These are phyloP conservation scores for Camellia oleifera DNA, from an alignment of 179 eudicot genomes.

Conservation along the genomic window DNA sequence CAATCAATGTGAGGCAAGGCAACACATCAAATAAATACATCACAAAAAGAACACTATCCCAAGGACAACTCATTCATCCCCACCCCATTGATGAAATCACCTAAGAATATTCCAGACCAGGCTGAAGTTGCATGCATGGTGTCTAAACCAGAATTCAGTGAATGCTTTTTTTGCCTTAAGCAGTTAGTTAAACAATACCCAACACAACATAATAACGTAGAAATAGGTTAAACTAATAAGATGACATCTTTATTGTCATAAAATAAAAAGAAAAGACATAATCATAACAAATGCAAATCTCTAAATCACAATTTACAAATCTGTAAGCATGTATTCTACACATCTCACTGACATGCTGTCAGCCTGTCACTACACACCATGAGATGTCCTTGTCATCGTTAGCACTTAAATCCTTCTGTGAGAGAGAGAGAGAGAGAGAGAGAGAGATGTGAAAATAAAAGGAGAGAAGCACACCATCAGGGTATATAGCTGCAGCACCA, in stretches of 20 bases:
- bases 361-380: neutral
- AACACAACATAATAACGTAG: neutral
- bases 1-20: neutral
- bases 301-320: neutral
- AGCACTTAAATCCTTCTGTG: neutral
- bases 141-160: neutral
- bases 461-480: too few species aligned
- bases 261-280: neutral
- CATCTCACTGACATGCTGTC: neutral
- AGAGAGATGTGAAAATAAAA: too few species aligned
- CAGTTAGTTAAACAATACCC: neutral
- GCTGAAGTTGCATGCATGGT: neutral
- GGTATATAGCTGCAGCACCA: too few species aligned
- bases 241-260: neutral
- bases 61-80: neutral
- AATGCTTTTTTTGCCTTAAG: neutral
- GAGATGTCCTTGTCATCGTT: neutral
- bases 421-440: too few species aligned
- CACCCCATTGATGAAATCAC: neutral
- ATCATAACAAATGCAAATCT: neutral
- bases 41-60: neutral
- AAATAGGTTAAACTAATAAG: neutral
- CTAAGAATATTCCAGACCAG: too few species aligned
- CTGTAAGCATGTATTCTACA: neutral
- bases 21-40: neutral